Percentiles rank a stretch among this genome's conserved stretches.
These are phyloP conservation scores for Angomonas deanei DNA, from an alignment of 208 protist genomes.

Conservation along the genomic window DNA sequence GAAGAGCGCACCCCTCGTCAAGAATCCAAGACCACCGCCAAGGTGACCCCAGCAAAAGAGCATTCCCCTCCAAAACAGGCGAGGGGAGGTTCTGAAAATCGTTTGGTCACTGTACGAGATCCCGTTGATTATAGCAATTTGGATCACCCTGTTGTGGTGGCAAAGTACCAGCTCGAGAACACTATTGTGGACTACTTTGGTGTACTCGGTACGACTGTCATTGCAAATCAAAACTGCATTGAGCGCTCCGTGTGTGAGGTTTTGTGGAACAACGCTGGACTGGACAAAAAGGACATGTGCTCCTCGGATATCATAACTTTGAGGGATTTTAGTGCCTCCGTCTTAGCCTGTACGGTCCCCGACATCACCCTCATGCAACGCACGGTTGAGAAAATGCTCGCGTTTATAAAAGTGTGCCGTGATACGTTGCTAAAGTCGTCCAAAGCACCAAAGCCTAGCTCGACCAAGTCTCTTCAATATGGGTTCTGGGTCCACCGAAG, in stretches of 20 bases:
- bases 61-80: too few relatives aligned
- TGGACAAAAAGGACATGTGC: not conserved
- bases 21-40: too few relatives aligned
- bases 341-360: not conserved
- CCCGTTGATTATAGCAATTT: too few relatives aligned
- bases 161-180: not conserved
- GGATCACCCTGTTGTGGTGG: too few relatives aligned
- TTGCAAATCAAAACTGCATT: not conserved
- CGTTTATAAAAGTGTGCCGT: slow-evolving; percentile 1
- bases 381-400: not conserved
- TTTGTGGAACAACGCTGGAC: not conserved
- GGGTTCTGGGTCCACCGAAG: slow-evolving; percentile 62
- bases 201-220: slow-evolving; percentile 10
- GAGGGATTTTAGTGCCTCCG: not conserved
- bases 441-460: not conserved
- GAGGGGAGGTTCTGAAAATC: too few relatives aligned
- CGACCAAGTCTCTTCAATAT: slow-evolving; percentile 10
- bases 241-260: not conserved
- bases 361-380: not conserved
- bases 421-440: not conserved
- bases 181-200: slow-evolving; percentile 21
- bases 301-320: not conserved
- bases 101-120: too few relatives aligned
- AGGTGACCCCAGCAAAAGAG: too few relatives aligned
- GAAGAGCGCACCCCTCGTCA: too few relatives aligned